Evolutionary conservation across 352 stramenopile species (phyloP), one percentile per base, ranked within the genome.

Genomic region (Globisporangium echinulatum): DNA sequence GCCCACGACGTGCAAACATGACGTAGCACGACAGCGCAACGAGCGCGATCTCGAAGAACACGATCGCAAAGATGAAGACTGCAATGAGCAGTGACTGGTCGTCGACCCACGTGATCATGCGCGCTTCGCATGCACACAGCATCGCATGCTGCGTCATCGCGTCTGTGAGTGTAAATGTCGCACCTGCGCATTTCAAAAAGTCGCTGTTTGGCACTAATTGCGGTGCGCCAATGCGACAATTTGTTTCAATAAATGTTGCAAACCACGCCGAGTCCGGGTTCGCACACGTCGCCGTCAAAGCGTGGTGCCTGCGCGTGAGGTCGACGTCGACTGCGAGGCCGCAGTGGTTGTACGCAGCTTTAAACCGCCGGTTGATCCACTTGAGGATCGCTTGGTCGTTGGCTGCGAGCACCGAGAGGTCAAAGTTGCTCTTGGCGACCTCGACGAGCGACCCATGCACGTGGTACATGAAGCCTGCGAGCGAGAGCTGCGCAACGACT

Each of bases 21-120:
- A 93, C 75, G 69, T 93, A 93, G 70, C 78, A 93, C 63, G 81
- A 91, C 39, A 93, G 69, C 52, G 72, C 59, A 58, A 93, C 84
- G 13, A 93, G 68, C 66, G 81, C 76, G 48, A 91, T 87, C 70
- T 93, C 84, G 46, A 93, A 82, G 58, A 82, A 74, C 53, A 87
- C 84, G 54, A 93, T 87, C 48, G 79, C 81, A 59, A 85, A 85
- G 37, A 93, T 79, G 58, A 91, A 88, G 13, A 90, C 81, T 0
- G 79, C 76, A 46, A 92, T 82, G 38, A 90, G 68, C 52, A 87
- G 57, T 17, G 79, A 89, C 64, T 93, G 81, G 66, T 91, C 75
- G 66, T 93, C 83, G 17, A 90, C 77, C 81, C 81, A 93, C 44
- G 64, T 74, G 62, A 93, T 79, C 70, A 93, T 83, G 40, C 78